A percentile compares a stretch with the other conserved stretches of the same genome.
These are phyloP conservation scores for Collybia nuda DNA, from an alignment of 768 basidiomycete genomes.

Conservation along the genomic window DNA sequence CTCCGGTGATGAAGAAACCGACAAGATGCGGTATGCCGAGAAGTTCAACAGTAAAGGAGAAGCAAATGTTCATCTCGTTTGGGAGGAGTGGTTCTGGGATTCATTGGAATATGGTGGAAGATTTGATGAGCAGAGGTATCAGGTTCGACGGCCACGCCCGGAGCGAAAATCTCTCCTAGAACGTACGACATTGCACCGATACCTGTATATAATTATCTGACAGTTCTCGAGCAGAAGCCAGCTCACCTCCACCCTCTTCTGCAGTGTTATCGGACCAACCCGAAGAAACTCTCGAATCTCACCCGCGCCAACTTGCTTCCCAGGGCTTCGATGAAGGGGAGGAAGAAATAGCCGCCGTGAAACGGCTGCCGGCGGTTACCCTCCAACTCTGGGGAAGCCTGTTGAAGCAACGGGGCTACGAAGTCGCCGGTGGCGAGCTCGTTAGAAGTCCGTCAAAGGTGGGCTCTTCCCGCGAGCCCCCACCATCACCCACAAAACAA, in stretches of 20 bases:
- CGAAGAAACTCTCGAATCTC: slow-evolving; percentile 14
- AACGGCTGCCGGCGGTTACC: slow-evolving; percentile 60
- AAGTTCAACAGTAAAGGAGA: slow-evolving; percentile 72
- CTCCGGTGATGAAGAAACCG: slow-evolving; percentile 61
- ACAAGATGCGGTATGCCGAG: slow-evolving; percentile 79
- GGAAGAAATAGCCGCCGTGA: slow-evolving; percentile 56
- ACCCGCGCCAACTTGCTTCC: slow-evolving; percentile 13
- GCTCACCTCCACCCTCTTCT: slow-evolving; percentile 18
- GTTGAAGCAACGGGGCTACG: slow-evolving; percentile 66
- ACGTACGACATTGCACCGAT: slow-evolving; percentile 13
- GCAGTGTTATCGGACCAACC: slow-evolving; percentile 18
- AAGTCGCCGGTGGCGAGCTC: slow-evolving; percentile 56
- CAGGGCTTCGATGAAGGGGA: slow-evolving; percentile 38
- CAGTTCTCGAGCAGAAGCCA: slow-evolving; percentile 15
- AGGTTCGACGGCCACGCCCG: slow-evolving; percentile 59
- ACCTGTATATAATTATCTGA: not conserved
- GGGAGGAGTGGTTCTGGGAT: slow-evolving; percentile 99
- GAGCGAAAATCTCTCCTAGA: slow-evolving; percentile 41
- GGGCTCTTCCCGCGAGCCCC: slow-evolving; percentile 17
- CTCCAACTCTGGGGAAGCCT: slow-evolving; percentile 72
- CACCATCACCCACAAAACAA: slow-evolving; percentile 4
- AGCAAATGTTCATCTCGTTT: slow-evolving; percentile 75
- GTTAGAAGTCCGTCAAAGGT: slow-evolving; percentile 59
- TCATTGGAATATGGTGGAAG: slow-evolving; percentile 74
- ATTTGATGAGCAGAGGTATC: slow-evolving; percentile 64